Evolutionary conservation across 1,284 basidiomycete genomes (phyloP).

Genomic region (Naganishia albida): DNA sequence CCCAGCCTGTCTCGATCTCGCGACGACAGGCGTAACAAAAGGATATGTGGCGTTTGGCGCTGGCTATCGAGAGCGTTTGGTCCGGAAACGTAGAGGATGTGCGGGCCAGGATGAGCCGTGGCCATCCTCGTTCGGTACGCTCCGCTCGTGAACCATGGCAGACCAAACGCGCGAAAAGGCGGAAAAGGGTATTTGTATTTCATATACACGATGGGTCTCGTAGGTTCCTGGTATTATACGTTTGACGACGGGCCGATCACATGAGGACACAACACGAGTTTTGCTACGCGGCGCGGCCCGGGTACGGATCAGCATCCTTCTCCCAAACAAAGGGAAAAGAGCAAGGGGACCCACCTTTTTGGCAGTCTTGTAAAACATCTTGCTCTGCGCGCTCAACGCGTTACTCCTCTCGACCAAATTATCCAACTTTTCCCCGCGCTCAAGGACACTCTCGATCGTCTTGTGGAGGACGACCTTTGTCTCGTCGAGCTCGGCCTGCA

Average conservation of each 20-base stretch:
- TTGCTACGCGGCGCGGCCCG: conserved; percentile 66
- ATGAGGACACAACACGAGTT: conserved; percentile 66
- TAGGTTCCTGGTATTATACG: no score
- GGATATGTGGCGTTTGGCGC: no score
- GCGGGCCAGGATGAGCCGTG: no score
- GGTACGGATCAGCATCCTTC: conserved; percentile 23
- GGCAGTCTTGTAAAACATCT: conserved; percentile 92
- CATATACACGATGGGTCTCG: no score
- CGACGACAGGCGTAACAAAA: no score
- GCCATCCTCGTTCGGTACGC: no score
- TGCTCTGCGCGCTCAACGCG: conserved; percentile 83
- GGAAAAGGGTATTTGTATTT: no score
- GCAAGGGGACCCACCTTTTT: conserved; percentile 68
- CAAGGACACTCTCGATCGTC: conserved; percentile 96
- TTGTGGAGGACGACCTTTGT: conserved; percentile 99
- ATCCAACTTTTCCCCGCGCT: conserved; percentile 96
- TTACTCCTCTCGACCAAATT: conserved; percentile 94
- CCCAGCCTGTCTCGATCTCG: no score
- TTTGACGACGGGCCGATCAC: conserved; percentile 39
- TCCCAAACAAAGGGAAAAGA: not conserved
- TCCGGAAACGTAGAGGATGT: no score
- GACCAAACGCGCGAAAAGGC: no score
- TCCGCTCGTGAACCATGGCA: no score
- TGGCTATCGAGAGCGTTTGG: no score
- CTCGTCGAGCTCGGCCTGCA: conserved; percentile 97